Evolutionary conservation across 1,284 basidiomycete genomes (phyloP), one percentile per base, ranked within the genome.

Genomic region (Ceratobasidium sp.): DNA sequence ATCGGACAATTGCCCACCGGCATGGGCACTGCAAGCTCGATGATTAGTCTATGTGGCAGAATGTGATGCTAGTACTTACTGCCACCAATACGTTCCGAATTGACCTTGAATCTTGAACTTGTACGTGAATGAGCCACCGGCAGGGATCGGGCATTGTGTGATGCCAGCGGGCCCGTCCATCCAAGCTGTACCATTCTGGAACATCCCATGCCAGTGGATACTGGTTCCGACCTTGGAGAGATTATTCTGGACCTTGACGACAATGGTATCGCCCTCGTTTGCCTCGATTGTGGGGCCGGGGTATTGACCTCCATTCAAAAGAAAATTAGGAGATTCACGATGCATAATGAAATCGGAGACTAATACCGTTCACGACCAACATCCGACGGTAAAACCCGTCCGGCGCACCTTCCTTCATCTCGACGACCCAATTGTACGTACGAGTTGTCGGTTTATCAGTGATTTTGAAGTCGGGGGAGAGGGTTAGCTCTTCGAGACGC

Each of bases 81-180:
- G 85, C 79, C 81, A 85, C 84, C 82, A 84, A n/a, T 82, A 83
- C 12, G 83, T 84, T 12, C 84, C 83, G 14, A 78, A 83, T 77
- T 83, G 84, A 8, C 81, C 81, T 4, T 81, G 81, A 41, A 83
- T 62, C 3, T 81, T 83, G 78, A 83, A 87, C 77, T 87, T 87
- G 84, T 90, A 90, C 0, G 87, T 86, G 80, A 89, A 85, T 2
- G 84, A 85, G 41, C 83, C 80, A 1, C 87, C 87, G 0, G 87
- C 83, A 0, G 87, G 87, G 30, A 90, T 89, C 0, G 87, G 87
- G 79, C 89, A 90, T 82, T 89, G 85, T 1, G 88, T 87, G 66
- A 89, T 86, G 4, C 85, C 86, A 30, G 83, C 80, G 0, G 87
- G 84, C 0, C 88, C 88, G 78, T 89, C 87, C 77, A 86, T 87